These are phyloP conservation scores for Acacia pycnantha DNA, from an alignment of 331 rosid genomes.

Conservation along the genomic window DNA sequence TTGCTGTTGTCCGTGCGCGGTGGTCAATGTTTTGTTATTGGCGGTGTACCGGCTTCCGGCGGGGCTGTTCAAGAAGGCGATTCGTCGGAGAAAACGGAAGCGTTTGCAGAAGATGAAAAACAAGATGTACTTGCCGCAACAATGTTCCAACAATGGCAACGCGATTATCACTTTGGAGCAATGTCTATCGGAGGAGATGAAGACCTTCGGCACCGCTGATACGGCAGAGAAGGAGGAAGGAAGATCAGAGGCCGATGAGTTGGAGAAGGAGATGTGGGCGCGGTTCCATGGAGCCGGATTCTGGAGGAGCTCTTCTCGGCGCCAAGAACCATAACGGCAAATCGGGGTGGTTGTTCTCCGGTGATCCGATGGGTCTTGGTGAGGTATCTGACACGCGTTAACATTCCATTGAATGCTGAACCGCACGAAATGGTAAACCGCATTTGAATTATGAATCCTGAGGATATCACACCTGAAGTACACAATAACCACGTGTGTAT, in stretches of 20 bases:
- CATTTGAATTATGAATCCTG: not conserved
- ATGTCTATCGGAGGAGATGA: not conserved
- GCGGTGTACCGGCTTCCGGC: constrained; percentile 54
- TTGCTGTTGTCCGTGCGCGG: constrained; percentile 77
- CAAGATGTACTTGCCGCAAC: constrained; percentile 24
- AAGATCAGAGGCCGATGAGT: constrained; percentile 16
- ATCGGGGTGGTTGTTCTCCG: not conserved
- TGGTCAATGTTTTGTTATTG: constrained; percentile 50
- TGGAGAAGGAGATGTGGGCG: constrained; percentile 78
- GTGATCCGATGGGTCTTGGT: not conserved
- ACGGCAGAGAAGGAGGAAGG: constrained; percentile 1
- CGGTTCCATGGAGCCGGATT: constrained; percentile 64
- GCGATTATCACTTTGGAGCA: constrained; percentile 17
- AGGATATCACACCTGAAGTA: not conserved
- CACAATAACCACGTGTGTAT: not conserved
- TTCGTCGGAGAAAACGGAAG: constrained; percentile 23
- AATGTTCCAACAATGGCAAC: not conserved
- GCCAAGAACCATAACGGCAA: constrained; percentile 27
- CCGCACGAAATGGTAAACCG: not conserved
- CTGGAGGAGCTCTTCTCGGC: constrained; percentile 69
- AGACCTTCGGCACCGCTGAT: not conserved
- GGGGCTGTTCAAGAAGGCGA: constrained; percentile 49
- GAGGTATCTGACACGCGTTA: not conserved
- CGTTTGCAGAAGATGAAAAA: not conserved
- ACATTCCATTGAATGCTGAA: not conserved